These are phyloP conservation scores for Tetracentron sinense DNA, from an alignment of 164 flowering plant genomes.

Conservation along the genomic window DNA sequence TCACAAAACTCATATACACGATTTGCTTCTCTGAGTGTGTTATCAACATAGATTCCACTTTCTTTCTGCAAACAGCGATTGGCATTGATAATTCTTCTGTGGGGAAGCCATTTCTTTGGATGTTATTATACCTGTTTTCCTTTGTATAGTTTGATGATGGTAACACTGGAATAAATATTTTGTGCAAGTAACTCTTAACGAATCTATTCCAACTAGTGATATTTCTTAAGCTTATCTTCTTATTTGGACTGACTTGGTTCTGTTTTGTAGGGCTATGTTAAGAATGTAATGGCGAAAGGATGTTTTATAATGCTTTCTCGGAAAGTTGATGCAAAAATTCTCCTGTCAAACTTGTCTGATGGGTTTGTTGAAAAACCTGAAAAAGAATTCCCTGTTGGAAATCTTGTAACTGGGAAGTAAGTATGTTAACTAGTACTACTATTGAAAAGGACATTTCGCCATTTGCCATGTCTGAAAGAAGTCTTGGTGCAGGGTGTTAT, in stretches of 20 bases:
- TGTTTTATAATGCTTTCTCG: constrained; percentile 87
- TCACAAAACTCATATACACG: too few species aligned
- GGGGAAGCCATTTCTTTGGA: background rate
- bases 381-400: constrained; percentile 79
- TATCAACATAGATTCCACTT: too few species aligned
- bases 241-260: background rate
- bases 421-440: constrained; percentile 9
- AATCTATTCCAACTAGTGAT: too few species aligned
- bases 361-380: constrained; percentile 60
- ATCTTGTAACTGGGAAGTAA: constrained; percentile 75
- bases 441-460: background rate
- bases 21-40: too few species aligned
- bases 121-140: background rate
- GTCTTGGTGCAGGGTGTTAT: constrained; percentile 55
- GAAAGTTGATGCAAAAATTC: constrained; percentile 84
- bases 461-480: constrained; percentile 9
- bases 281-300: constrained; percentile 70
- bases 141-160: background rate
- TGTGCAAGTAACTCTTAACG: too few species aligned
- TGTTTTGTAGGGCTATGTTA: constrained; percentile 73
- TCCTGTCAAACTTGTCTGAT: constrained; percentile 79
- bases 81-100: background rate
- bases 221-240: background rate
- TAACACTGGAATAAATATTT: too few species aligned
- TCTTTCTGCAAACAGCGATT: background rate